A percentile compares a stretch with the other conserved stretches of the same genome.
Conservation (phyloP, 2,329 filamentous ascomycete genomes). For the Diplodia corticola region DNA sequence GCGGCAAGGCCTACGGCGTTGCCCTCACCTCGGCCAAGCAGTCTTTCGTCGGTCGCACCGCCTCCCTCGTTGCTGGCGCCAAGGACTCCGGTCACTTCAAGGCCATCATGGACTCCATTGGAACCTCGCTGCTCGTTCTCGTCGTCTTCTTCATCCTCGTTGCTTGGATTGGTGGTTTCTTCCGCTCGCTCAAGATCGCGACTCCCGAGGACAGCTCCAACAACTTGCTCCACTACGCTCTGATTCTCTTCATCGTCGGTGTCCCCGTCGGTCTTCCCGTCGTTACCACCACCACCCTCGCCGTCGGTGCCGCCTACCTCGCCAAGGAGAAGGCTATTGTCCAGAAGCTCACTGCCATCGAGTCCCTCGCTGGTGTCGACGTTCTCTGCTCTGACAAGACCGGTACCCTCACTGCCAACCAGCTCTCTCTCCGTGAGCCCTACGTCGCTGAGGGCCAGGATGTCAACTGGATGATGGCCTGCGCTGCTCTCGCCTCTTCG, state of each 20-base stretch:
- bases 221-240: constrained; percentile 67
- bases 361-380: constrained; percentile 72
- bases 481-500: constrained; percentile 73
- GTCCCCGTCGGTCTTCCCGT: constrained; percentile 78
- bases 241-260: constrained; percentile 74
- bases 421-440: constrained; percentile 74
- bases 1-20: constrained; percentile 72
- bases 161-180: constrained; percentile 78
- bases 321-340: constrained; percentile 78
- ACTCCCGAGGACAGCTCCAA: constrained; percentile 58
- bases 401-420: constrained; percentile 73
- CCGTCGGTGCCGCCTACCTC: constrained; percentile 74
- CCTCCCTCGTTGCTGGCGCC: constrained; percentile 71
- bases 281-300: constrained; percentile 74
- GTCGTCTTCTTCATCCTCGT: constrained; percentile 76
- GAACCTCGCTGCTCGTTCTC: constrained; percentile 70
- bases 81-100: constrained; percentile 79
- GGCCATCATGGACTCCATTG: constrained; percentile 81
- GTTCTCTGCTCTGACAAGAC: constrained; percentile 82
- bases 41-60: constrained; percentile 77
- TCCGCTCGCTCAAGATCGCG: constrained; percentile 66
- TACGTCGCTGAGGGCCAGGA: constrained; percentile 75
- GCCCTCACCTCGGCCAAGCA: constrained; percentile 66
- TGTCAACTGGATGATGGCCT: constrained; percentile 84
- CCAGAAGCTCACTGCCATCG: constrained; percentile 76